These are phyloP conservation scores for Xylaria sp. DNA, from an alignment of 2,329 filamentous ascomycete genomes.

Conservation along the genomic window DNA sequence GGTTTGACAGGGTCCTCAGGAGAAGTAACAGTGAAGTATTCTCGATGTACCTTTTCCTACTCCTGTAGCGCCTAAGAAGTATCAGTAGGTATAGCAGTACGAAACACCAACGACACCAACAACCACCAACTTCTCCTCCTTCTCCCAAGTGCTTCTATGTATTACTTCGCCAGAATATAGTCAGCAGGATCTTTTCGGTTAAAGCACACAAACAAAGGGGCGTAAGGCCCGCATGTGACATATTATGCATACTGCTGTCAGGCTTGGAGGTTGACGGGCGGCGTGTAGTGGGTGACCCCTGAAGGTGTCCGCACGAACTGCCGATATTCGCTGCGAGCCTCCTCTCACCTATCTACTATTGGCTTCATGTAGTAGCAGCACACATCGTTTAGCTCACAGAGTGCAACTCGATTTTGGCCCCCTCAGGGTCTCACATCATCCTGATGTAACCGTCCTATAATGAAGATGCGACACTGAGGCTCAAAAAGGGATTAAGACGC, in stretches of 20 bases:
- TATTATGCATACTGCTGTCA: conserved; percentile 1
- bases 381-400: conserved; percentile 1
- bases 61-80: background rate
- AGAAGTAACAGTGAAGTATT: conserved; percentile 27
- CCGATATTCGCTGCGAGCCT: conserved; percentile 10
- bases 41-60: conserved; percentile 21
- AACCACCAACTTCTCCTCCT: background rate
- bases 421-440: conserved; percentile 18
- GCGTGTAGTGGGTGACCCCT: background rate
- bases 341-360: background rate
- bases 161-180: background rate
- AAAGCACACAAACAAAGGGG: background rate
- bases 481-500: conserved; percentile 13
- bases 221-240: background rate
- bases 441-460: conserved; percentile 23
- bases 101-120: conserved; percentile 7
- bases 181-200: background rate
- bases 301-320: conserved; percentile 8
- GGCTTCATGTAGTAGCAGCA: conserved; percentile 2
- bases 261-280: background rate
- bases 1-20: conserved; percentile 11
- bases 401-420: background rate
- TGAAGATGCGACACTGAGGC: conserved; percentile 29
- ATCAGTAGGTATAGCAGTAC: background rate
- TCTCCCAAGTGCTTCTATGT: background rate